These are phyloP conservation scores for Debaryomyces prosopidis DNA, from an alignment of 805 yeast genomes.

Conservation along the genomic window DNA sequence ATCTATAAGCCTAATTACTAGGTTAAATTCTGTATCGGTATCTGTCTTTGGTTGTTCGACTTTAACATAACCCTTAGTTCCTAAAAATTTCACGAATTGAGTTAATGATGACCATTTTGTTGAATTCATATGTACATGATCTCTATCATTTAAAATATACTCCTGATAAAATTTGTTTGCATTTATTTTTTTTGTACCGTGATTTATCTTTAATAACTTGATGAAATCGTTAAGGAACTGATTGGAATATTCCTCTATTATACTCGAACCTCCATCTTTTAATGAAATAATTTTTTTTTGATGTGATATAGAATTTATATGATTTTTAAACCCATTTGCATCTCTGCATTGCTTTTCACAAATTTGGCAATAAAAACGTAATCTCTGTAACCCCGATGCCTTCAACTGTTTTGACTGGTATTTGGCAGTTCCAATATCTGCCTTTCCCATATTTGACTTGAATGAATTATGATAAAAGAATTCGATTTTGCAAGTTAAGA, in stretches of 20 bases:
- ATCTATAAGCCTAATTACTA: constrained; percentile 34
- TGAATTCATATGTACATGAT: constrained; percentile 89
- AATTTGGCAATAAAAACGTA: constrained; percentile 85
- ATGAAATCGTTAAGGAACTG: constrained; percentile 68
- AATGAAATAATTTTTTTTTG: constrained; percentile 47
- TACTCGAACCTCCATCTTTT: constrained; percentile 39
- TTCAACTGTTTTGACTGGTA: constrained; percentile 74
- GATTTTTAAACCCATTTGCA: constrained; percentile 92
- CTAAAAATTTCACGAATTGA: constrained; percentile 63
- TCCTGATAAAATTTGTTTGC: constrained; percentile 91
- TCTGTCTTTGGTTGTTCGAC: constrained; percentile 37
- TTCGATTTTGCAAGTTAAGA: too few relatives aligned
- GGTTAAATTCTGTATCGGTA: constrained; percentile 36
- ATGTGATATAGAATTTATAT: constrained; percentile 81
- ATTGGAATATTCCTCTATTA: constrained; percentile 58
- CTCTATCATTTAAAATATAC: constrained; percentile 68
- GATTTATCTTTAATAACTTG: constrained; percentile 58
- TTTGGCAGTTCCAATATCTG: constrained; percentile 53
- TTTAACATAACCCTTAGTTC: constrained; percentile 53
- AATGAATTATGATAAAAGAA: neutral
- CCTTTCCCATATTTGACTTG: constrained; percentile 20
- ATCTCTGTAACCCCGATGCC: constrained; percentile 80
- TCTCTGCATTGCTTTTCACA: constrained; percentile 95
- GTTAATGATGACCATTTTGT: constrained; percentile 77
- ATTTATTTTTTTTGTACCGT: constrained; percentile 77